phyloP scores from a whole-genome alignment of 2,329 filamentous ascomycete species.

The Lachnellula arida region DNA sequence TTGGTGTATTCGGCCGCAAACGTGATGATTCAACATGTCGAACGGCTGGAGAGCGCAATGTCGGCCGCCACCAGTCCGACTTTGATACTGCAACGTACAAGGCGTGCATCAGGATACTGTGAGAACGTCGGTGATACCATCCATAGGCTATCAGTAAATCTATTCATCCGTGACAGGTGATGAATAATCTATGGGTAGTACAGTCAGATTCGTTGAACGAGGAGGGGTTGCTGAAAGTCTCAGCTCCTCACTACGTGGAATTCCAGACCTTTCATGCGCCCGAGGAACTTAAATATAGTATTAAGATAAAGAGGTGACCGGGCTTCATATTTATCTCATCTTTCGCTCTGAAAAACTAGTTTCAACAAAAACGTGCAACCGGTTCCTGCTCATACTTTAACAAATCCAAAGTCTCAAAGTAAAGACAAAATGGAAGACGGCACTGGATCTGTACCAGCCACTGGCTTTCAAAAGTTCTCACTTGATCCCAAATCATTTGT shows the following conservation, averaged over 20 bases:
- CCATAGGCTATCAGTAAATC: neutral
- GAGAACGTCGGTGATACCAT: neutral
- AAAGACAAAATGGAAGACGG: neutral
- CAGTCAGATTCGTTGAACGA: neutral
- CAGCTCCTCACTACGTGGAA: neutral
- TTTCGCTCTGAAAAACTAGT: neutral
- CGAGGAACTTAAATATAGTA: neutral
- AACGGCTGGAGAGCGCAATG: neutral
- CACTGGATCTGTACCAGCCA: neutral
- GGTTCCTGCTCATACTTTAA: neutral
- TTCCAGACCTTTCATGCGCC: neutral
- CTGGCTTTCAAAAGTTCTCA: constrained; percentile 5
- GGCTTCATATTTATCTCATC: neutral
- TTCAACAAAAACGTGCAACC: neutral
- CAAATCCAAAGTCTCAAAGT: neutral
- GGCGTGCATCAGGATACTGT: neutral
- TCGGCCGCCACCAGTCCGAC: neutral
- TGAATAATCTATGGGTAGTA: neutral
- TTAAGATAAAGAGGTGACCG: neutral
- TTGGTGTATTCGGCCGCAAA: neutral
- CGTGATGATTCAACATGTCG: neutral
- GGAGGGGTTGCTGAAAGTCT: neutral
- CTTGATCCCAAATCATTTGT: constrained; percentile 6
- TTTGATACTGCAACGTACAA: neutral
- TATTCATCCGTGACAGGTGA: neutral